Percentiles rank a stretch among this genome's conserved stretches.
phyloP scores from a whole-genome alignment of 225 moss, liverwort and hornwort species.

The Antitrichia curtipendula region DNA sequence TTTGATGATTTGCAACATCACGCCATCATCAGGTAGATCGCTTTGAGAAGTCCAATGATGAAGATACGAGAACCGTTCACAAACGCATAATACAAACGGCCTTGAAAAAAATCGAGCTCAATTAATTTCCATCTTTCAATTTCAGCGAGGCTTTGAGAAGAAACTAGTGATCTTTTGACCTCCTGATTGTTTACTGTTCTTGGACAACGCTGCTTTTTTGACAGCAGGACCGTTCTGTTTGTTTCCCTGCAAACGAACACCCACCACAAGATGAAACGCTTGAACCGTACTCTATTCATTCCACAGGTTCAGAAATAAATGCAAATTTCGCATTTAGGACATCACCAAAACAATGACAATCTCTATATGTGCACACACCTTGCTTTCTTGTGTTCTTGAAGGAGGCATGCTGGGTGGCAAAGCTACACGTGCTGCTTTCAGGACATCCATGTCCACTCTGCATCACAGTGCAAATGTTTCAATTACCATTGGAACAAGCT shows the following conservation, averaged over 20 bases:
- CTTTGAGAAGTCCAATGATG: neutral
- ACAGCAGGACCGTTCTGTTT: slow-evolving; percentile 20
- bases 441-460: slow-evolving; percentile 24
- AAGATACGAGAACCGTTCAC: neutral
- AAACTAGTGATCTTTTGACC: slow-evolving; percentile 26
- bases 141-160: slow-evolving; percentile 34
- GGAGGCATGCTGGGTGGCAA: neutral
- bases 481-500: neutral
- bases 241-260: slow-evolving; percentile 6
- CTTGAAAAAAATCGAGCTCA: neutral
- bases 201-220: slow-evolving; percentile 14
- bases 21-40: neutral
- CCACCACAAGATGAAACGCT: neutral
- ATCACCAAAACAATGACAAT: neutral
- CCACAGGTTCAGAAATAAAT: neutral
- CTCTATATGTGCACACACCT: neutral
- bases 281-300: neutral
- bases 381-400: slow-evolving; percentile 6
- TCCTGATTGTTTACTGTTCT: slow-evolving; percentile 11
- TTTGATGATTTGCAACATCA: neutral
- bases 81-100: neutral
- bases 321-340: neutral
- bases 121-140: neutral
- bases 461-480: neutral
- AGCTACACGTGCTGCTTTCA: slow-evolving; percentile 8